These are phyloP conservation scores for Geranium brycei DNA, from an alignment of 345 rosid genomes.

Conservation along the genomic window DNA sequence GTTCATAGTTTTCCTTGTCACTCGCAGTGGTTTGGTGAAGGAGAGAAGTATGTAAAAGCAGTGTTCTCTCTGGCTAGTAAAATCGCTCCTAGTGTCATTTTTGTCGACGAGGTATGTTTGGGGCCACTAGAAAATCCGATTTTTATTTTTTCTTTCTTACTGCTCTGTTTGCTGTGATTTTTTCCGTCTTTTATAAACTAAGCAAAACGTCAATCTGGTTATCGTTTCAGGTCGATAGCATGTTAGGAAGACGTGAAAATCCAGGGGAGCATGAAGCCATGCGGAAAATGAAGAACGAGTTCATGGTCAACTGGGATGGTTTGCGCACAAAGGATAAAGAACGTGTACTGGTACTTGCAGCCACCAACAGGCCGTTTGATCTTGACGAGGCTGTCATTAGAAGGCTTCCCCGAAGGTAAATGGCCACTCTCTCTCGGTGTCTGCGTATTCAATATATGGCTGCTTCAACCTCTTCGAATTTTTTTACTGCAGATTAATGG, in stretches of 20 bases:
- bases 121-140: too few relatives aligned
- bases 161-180: too few relatives aligned
- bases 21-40: conserved; percentile 99
- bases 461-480: too few relatives aligned
- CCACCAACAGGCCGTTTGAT: conserved; percentile 94
- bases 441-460: too few relatives aligned
- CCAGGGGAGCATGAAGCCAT: conserved; percentile 99
- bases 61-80: conserved; percentile 97
- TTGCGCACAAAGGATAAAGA: conserved; percentile 91
- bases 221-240: conserved; percentile 88
- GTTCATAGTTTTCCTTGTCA: conserved; percentile 1
- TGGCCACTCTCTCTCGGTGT: background rate
- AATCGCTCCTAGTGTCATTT: conserved; percentile 94
- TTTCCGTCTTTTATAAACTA: too few relatives aligned
- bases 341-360: conserved; percentile 88
- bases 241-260: conserved; percentile 96
- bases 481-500: conserved; percentile 64
- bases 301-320: conserved; percentile 99
- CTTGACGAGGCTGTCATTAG: conserved; percentile 98
- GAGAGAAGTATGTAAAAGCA: conserved; percentile 96
- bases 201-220: too few relatives aligned
- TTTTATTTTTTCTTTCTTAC: background rate
- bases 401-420: conserved; percentile 88
- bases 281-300: conserved; percentile 99
- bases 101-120: conserved; percentile 84